A percentile compares a stretch with the other conserved stretches of the same genome.
phyloP scores from a whole-genome alignment of 208 protist genomes.

The Tritrichomonas musculus region DNA sequence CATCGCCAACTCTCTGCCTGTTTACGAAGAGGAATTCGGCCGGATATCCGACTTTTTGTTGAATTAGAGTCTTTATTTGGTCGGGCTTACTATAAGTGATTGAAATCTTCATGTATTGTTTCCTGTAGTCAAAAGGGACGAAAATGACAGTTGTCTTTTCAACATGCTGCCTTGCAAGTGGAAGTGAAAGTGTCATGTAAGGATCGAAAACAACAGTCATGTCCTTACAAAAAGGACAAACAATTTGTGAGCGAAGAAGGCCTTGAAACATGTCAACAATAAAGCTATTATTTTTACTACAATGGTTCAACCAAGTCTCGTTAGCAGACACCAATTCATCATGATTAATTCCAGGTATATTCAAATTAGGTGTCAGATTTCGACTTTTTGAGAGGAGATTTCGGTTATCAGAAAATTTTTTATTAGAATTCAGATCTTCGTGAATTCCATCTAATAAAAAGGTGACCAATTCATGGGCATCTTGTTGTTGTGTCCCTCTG shows the following conservation, averaged over 20 bases:
- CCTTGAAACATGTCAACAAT: slow-evolving; percentile 52
- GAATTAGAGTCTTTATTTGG: too few species aligned
- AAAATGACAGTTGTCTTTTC: background rate
- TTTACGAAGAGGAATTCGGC: too few species aligned
- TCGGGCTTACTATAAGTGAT: background rate
- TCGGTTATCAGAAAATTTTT: slow-evolving; percentile 39
- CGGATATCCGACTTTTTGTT: too few species aligned
- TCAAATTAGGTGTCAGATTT: too few species aligned
- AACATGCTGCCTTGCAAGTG: slow-evolving; percentile 2
- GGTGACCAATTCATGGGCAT: slow-evolving; percentile 53
- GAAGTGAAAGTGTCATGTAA: slow-evolving; percentile 45
- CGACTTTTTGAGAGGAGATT: background rate
- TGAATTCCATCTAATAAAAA: slow-evolving; percentile 70
- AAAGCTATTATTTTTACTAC: slow-evolving; percentile 44
- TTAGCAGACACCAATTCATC: slow-evolving; percentile 43
- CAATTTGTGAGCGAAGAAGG: slow-evolving; percentile 39
- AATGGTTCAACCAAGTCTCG: slow-evolving; percentile 41
- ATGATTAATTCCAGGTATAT: too few species aligned
- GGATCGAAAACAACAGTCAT: slow-evolving; percentile 52
- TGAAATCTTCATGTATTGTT: background rate
- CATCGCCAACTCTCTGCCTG: too few species aligned
- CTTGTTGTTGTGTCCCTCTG: slow-evolving; percentile 41
- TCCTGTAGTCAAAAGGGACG: background rate
- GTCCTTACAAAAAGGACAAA: slow-evolving; percentile 46
- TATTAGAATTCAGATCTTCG: slow-evolving; percentile 70